A percentile compares a stretch with the other conserved stretches of the same genome.
Evolutionary conservation across 2,329 filamentous ascomycete genomes (phyloP).

Genomic region (Corynespora cassiicola): DNA sequence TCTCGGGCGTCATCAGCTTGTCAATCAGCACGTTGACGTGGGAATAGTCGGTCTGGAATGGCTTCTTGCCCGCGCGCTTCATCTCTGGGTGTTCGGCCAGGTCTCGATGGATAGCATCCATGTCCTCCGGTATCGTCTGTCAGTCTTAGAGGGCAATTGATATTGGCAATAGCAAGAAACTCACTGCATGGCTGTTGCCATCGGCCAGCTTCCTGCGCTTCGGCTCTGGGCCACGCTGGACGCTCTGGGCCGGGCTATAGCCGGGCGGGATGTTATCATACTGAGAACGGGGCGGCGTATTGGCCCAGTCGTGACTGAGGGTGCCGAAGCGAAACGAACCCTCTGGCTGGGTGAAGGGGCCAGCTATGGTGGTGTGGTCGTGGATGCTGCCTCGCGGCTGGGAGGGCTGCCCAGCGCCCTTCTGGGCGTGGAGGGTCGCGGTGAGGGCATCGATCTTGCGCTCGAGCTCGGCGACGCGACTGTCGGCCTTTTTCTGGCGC

Average conservation of each 20-base stretch:
- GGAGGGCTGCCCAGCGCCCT: constrained; percentile 25
- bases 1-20: constrained; percentile 57
- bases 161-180: constrained; percentile 5
- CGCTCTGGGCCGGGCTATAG: constrained; percentile 38
- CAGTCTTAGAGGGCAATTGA: constrained; percentile 9
- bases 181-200: constrained; percentile 33
- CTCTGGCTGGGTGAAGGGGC: constrained; percentile 23
- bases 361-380: constrained; percentile 19
- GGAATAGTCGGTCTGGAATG: constrained; percentile 41
- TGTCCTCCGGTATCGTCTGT: constrained; percentile 45
- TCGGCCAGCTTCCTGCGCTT: constrained; percentile 41
- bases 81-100: constrained; percentile 42
- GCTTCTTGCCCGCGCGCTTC: constrained; percentile 36
- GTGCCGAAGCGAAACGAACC: constrained; percentile 33
- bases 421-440: constrained; percentile 72
- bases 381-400: constrained; percentile 30
- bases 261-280: constrained; percentile 37
- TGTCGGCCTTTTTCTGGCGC: constrained; percentile 91
- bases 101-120: constrained; percentile 46
- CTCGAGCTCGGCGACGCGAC: constrained; percentile 85
- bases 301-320: constrained; percentile 38
- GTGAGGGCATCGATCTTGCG: constrained; percentile 91
- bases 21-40: constrained; percentile 49
- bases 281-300: constrained; percentile 12
- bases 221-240: constrained; percentile 34